Evolutionary conservation across 129 eudicot genomes (phyloP).

Genomic region (Flaveria linearis): DNA sequence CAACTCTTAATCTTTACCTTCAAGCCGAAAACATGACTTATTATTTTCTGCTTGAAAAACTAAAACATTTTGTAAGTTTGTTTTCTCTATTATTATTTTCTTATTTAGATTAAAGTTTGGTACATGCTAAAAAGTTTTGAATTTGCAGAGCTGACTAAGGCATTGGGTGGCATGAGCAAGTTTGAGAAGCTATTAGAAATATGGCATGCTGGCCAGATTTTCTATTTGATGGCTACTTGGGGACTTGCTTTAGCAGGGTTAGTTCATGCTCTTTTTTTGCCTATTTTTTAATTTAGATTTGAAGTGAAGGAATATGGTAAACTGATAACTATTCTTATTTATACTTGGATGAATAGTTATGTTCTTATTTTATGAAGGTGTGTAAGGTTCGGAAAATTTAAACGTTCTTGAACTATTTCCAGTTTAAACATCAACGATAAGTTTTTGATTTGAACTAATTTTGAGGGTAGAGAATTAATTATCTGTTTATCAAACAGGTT

Average conservation of each 20-base stretch:
- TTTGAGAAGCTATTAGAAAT: slow-evolving; percentile 65
- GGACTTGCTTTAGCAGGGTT: slow-evolving; percentile 93
- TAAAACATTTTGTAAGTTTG: not conserved
- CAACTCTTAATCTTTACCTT: slow-evolving; percentile 2
- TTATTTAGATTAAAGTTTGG: not conserved
- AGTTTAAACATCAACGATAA: not conserved
- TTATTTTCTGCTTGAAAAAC: not conserved
- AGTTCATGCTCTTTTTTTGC: slow-evolving; percentile 23
- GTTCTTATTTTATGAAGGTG: too few species aligned
- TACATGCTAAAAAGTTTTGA: slow-evolving; percentile 11
- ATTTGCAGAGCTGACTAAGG: slow-evolving; percentile 62
- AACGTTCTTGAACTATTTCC: not conserved
- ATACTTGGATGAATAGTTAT: too few species aligned
- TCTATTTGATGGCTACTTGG: slow-evolving; percentile 85
- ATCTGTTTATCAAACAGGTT: slow-evolving; percentile 50
- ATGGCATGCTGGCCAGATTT: slow-evolving; percentile 87
- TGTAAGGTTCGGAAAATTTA: not conserved
- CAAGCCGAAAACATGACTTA: not conserved
- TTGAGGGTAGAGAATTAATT: not conserved
- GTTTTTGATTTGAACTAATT: not conserved
- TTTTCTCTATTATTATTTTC: not conserved
- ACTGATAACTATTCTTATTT: not conserved
- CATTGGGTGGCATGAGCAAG: slow-evolving; percentile 77
- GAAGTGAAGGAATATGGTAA: slow-evolving; percentile 9
- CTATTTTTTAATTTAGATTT: not conserved